Base-by-base conservation (phyloP, 306 rosid species). In the Cucumis melo region DNA sequence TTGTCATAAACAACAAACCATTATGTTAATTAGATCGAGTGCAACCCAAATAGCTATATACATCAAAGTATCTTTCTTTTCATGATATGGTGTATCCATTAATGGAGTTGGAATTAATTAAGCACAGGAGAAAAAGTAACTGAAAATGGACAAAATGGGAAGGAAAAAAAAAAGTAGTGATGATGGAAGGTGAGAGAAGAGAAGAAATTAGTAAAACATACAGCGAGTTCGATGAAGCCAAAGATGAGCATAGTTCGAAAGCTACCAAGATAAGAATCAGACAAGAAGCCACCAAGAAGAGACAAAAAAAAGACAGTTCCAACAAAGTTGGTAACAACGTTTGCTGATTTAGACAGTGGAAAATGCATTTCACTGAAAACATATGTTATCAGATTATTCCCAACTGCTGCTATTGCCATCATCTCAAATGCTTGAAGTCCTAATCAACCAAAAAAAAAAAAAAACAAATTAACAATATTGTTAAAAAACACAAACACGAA, bases 351-450 rank as follows among this genome's bases (percentile, higher is more conserved):
- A 7, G 93, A 82, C 42, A 89, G 83, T 48, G 88, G 78, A 56
- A 87, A 89, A 85, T 87, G 88, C 93, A 89, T 87, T 75, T 89
- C 87, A 74, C 76, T 85, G 56, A 82, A 68, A n/a, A 89, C 83
- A 58, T 85, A 89, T 16, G 89, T 89, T 55, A 89, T 87, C 24
- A 89, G 87, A 74, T 87, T 89, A 73, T 87, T 89, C 73, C 91
- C 89, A 54, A 89, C 91, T 7, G 84, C 91, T 17, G 89, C 91
- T 77, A 89, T 84, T 23, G 89, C 93, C 89, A 89, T 85, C 88
- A 87, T 89, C 87, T 89, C 93, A 73, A 89, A 83, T 36, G 88
- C 91, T 77, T 89, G 93, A n/a, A 89, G 89, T 27, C 93, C 93
- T 87, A 73, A 27, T 32, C 36, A 32, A 32, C 36, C 1, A 32